These are phyloP conservation scores for Umbelopsis isabellina DNA, from an alignment of 192 early-diverging fungal species.

Conservation along the genomic window DNA sequence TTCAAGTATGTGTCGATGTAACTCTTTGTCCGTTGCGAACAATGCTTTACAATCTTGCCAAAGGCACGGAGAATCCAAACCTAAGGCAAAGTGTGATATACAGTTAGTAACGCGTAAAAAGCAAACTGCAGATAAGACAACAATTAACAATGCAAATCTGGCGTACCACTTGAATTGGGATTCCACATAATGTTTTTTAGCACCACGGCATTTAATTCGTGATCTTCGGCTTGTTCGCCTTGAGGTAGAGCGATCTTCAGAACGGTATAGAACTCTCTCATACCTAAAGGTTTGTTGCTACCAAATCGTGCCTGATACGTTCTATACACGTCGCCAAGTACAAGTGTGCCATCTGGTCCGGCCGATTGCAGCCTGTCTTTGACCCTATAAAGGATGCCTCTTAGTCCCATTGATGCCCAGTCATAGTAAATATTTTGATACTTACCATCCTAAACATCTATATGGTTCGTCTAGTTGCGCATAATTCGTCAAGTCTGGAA, in stretches of 20 bases:
- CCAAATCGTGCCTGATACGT: conserved; percentile 49
- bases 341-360: conserved; percentile 37
- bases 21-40: conserved; percentile 40
- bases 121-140: too few species aligned
- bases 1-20: conserved; percentile 51
- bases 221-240: conserved; percentile 22
- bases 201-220: conserved; percentile 18
- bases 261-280: conserved; percentile 39
- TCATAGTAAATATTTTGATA: background rate
- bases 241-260: conserved; percentile 41
- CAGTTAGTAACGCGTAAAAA: too few species aligned
- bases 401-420: background rate
- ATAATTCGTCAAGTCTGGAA: conserved; percentile 45
- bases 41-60: conserved; percentile 50
- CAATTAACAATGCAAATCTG: too few species aligned
- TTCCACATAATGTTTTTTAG: conserved; percentile 31
- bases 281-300: conserved; percentile 33
- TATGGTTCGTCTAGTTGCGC: conserved; percentile 56
- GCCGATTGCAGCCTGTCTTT: conserved; percentile 49
- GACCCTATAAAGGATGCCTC: conserved; percentile 37
- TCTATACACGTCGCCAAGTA: conserved; percentile 44
- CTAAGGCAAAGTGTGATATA: background rate
- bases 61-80: conserved; percentile 36
- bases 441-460: conserved; percentile 60
- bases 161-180: background rate